Percentiles rank a stretch among this genome's conserved stretches.
These are phyloP conservation scores for Termitomyces sp. DNA, from an alignment of 1,284 basidiomycete species.

Conservation along the genomic window DNA sequence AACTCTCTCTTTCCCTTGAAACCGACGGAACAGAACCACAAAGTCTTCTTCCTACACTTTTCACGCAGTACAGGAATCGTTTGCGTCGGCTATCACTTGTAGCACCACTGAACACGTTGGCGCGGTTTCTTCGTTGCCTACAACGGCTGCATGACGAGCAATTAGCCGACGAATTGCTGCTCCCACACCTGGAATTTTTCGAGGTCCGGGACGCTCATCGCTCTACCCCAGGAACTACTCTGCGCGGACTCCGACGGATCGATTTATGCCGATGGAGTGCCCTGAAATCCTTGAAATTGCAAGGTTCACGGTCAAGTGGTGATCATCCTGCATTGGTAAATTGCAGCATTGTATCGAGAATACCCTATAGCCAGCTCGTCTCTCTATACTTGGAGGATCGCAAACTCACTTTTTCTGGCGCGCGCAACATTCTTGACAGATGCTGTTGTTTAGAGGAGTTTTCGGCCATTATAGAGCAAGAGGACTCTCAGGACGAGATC, in stretches of 20 bases:
- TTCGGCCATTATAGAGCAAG: neutral
- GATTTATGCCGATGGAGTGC: neutral
- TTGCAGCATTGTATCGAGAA: neutral
- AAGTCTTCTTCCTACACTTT: neutral
- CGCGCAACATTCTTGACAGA: neutral
- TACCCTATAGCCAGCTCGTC: neutral
- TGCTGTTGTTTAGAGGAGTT: neutral
- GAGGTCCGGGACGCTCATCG: neutral
- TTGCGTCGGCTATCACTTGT: neutral
- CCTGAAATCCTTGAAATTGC: neutral
- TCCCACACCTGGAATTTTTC: neutral
- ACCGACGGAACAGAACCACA: neutral
- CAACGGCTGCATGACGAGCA: neutral
- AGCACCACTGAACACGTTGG: neutral
- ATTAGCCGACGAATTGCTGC: neutral
- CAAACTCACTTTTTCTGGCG: neutral
- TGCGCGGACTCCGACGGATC: neutral
- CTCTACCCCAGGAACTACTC: neutral
- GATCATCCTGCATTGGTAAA: neutral
- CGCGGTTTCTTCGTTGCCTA: neutral
- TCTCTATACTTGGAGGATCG: neutral
- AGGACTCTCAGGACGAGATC: neutral
- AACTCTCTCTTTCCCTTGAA: slow-evolving; percentile 1
- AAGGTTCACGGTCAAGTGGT: neutral
- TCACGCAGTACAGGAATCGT: neutral